Evolutionary conservation across 495 filamentous ascomycete species (phyloP).

Genomic region (Staphylotrichum tortipilum): DNA sequence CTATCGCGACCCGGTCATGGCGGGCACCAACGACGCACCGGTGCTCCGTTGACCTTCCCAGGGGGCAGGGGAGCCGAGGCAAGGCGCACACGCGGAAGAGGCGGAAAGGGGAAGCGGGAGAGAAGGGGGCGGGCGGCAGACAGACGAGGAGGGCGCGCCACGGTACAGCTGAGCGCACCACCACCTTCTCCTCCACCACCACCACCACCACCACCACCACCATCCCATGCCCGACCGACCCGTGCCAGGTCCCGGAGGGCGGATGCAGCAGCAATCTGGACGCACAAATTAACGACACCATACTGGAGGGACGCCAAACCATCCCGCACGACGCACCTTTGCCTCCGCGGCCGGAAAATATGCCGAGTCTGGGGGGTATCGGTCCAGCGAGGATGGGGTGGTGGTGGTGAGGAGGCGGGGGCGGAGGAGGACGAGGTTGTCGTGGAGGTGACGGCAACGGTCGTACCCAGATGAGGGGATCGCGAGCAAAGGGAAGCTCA

Average conservation of each 20-base stretch:
- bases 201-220: too few species aligned
- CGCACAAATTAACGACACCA: constrained; percentile 25
- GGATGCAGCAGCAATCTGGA: constrained; percentile 15
- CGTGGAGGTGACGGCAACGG: too few species aligned
- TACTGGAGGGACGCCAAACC: constrained; percentile 17
- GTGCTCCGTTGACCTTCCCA: too few species aligned
- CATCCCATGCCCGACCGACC: too few species aligned
- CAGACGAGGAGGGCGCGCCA: constrained; percentile 2
- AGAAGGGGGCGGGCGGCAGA: constrained; percentile 2
- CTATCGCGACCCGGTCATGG: too few species aligned
- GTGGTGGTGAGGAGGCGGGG: not conserved
- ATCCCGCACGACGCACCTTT: constrained; percentile 12
- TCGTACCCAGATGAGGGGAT: not conserved
- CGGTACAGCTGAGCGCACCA: too few species aligned
- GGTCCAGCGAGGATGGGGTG: constrained; percentile 1
- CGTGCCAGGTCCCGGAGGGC: constrained; percentile 2
- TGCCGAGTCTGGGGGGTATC: constrained; percentile 7
- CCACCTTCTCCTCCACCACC: too few species aligned
- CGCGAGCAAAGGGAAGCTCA: not conserved
- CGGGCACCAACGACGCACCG: too few species aligned
- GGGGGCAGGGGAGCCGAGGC: too few species aligned
- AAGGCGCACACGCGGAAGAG: too few species aligned
- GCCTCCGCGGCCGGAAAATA: constrained; percentile 19
- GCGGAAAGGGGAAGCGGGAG: too few species aligned
- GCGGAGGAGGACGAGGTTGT: not conserved